Conservation (phyloP, 495 filamentous ascomycete genomes). For the Terfezia claveryi region DNA sequence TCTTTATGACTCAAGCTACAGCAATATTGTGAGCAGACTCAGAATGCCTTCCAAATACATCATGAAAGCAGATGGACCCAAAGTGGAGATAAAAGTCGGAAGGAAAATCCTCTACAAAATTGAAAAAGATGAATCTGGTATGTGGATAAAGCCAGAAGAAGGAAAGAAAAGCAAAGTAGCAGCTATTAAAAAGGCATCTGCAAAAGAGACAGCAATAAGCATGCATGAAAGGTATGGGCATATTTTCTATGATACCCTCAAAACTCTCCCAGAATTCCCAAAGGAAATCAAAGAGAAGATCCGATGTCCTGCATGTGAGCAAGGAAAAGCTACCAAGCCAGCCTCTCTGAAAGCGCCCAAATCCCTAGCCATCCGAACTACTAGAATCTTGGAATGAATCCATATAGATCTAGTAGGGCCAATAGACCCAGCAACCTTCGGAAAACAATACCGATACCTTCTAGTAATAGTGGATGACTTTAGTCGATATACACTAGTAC, state of each 20-base stretch:
- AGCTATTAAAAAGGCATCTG: too few species aligned
- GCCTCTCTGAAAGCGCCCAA: not conserved
- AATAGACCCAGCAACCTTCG: not conserved
- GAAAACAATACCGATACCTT: not conserved
- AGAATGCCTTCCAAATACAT: too few species aligned
- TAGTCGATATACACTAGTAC: not conserved
- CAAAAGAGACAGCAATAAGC: too few species aligned
- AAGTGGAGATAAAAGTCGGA: too few species aligned
- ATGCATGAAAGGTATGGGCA: not conserved
- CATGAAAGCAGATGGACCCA: too few species aligned
- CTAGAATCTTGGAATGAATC: not conserved
- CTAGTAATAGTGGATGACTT: not conserved
- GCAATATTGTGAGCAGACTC: too few species aligned
- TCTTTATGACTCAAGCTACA: too few species aligned
- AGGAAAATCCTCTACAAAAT: too few species aligned
- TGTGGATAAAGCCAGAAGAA: too few species aligned
- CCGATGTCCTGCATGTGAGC: not conserved
- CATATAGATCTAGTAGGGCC: not conserved
- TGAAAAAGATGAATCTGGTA: too few species aligned
- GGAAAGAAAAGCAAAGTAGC: too few species aligned
- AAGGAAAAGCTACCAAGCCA: not conserved
- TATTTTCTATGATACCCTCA: not conserved
- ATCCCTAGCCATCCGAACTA: not conserved
- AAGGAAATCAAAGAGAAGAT: not conserved
- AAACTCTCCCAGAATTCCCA: not conserved